Base-by-base conservation (phyloP, 306 rosid genomes). In the Astragalus membranaceus region DNA sequence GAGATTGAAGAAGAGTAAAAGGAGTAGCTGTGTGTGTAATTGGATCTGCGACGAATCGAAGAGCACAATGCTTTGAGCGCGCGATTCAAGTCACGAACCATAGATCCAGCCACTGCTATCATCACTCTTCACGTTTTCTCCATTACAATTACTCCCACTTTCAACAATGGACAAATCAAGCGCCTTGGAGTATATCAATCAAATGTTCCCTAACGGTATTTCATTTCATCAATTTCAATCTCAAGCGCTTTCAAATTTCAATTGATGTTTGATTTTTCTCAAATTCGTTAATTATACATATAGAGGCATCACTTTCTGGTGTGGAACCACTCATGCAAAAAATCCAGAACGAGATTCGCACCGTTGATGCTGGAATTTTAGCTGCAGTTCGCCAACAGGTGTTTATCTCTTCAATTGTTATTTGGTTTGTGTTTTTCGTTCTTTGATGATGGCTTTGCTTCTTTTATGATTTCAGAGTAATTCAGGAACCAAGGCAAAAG, bases 251-350 rank as follows among this genome's bases (percentile, higher is more conserved):
- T 9, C 16, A 3, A 39, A 7, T 60, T 37, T 9, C 16, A 3
- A 39, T 39, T 20, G 4, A 63, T 2, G 8, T 23, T 75, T 35
- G 10, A 32, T 61, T 67, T 61, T 67, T 57, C 52, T 73, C 75
- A 62, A 12, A 7, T 62, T 69, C 48, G 53, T 67, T 8, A 43
- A 39, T 37, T 1, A 2, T 57, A 3, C 8, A 9, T 75, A 17
- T 86, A 91, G 99, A 94, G 89, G 91, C 83, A 30, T 94, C 99
- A 51, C 63, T 94, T 3, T 82, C 96, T 13, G 99, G 97, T 20
- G 99, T 94, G 5, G 99, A 94, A 72, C 99, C 96, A 37, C 89
- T 94, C 8, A 94, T 94, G 99, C 99, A 94, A 69, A 91, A 94
- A 83, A 91, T 94, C 49, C 97, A 94, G 73, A 76, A 75, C 77